A percentile compares a stretch with the other conserved stretches of the same genome.
Conservation (phyloP, 2,329 filamentous ascomycete species). For the Lachnellula hyalina region DNA sequence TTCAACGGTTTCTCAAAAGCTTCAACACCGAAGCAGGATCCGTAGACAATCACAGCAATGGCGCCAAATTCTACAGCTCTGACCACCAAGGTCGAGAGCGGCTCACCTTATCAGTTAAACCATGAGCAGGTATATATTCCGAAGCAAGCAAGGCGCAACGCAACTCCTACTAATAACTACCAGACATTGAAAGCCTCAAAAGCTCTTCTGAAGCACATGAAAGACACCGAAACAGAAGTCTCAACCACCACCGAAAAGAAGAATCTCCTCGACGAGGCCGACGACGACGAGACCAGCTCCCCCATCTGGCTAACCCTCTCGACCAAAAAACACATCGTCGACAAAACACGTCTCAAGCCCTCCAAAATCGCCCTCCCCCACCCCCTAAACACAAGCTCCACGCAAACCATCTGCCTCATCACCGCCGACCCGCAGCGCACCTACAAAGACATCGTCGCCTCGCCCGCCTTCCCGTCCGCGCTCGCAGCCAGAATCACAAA, state of each 20-base stretch:
- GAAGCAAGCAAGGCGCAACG: neutral
- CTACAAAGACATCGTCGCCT: constrained; percentile 83
- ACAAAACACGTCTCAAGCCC: constrained; percentile 77
- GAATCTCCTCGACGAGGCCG: constrained; percentile 46
- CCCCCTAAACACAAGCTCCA: constrained; percentile 62
- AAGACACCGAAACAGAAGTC: constrained; percentile 47
- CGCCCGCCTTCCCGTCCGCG: constrained; percentile 63
- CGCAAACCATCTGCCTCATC: constrained; percentile 76
- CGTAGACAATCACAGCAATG: constrained; percentile 18
- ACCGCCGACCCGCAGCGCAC: constrained; percentile 74
- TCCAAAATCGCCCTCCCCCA: constrained; percentile 76
- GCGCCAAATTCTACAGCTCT: constrained; percentile 25
- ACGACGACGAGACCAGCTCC: constrained; percentile 39
- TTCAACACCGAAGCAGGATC: neutral
- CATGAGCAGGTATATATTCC: constrained; percentile 26
- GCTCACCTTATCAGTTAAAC: constrained; percentile 31
- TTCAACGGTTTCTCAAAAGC: neutral
- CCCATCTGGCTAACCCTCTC: constrained; percentile 59
- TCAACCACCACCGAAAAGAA: constrained; percentile 44
- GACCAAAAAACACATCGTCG: constrained; percentile 61
- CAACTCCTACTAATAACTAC: constrained; percentile 6
- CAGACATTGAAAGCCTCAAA: constrained; percentile 59
- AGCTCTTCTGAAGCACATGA: constrained; percentile 57
- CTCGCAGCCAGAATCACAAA: constrained; percentile 64
- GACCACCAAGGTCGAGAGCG: constrained; percentile 30